phyloP scores from a whole-genome alignment of 805 yeast genomes.

The Sugiyamaella marilandica region DNA sequence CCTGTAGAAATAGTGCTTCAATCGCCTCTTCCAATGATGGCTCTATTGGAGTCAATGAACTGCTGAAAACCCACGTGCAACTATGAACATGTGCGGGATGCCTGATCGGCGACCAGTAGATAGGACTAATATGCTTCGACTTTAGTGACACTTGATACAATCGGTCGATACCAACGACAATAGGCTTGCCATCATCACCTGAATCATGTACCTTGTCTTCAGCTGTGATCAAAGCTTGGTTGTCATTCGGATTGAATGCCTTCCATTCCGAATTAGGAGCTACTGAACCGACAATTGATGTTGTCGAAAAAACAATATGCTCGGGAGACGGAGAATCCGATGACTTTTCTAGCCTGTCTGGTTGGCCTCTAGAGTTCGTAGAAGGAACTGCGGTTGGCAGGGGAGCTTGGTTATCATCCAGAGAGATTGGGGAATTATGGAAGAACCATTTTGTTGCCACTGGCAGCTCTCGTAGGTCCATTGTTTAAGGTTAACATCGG shows the following conservation, averaged over 20 bases:
- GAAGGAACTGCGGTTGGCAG: constrained; percentile 19
- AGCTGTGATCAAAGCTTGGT: constrained; percentile 22
- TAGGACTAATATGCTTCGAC: constrained; percentile 28
- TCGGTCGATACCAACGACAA: constrained; percentile 31
- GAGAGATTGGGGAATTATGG: constrained; percentile 23
- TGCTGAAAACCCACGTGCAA: constrained; percentile 36
- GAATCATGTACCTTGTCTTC: not conserved
- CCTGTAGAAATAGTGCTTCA: constrained; percentile 18
- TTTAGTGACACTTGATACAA: constrained; percentile 26
- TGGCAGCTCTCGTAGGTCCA: constrained; percentile 7
- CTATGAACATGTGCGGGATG: constrained; percentile 32
- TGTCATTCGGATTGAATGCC: constrained; percentile 37
- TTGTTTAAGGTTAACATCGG: not conserved
- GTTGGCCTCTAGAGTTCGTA: not conserved
- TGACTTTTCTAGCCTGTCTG: not conserved
- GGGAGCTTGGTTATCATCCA: constrained; percentile 27
- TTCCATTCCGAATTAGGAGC: constrained; percentile 32
- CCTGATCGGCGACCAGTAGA: constrained; percentile 36
- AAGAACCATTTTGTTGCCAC: constrained; percentile 22
- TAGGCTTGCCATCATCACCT: constrained; percentile 13
- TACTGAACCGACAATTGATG: constrained; percentile 24
- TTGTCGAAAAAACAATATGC: constrained; percentile 22
- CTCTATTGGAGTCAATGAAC: constrained; percentile 33
- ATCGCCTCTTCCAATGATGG: constrained; percentile 29
- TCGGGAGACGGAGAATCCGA: not conserved